Conservation (phyloP, 1,284 basidiomycete genomes). For the Anthracocystis walkeri region DNA sequence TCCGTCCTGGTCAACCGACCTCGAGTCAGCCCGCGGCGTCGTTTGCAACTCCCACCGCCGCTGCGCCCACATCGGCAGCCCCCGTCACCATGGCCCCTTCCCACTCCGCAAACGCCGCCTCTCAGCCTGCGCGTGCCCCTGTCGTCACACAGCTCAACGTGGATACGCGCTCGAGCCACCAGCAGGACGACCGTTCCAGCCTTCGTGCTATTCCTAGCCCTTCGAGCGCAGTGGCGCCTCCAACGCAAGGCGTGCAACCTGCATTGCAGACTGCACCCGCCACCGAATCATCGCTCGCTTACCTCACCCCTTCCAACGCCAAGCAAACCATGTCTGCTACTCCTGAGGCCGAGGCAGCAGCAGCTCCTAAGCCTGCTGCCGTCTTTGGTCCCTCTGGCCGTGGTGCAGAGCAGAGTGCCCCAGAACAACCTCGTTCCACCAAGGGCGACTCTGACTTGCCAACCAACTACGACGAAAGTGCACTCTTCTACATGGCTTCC, state of each 20-base stretch:
- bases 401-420: slow-evolving; percentile 31
- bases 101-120: slow-evolving; percentile 16
- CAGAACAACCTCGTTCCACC: slow-evolving; percentile 26
- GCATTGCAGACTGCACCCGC: slow-evolving; percentile 8
- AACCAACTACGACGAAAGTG: slow-evolving; percentile 61
- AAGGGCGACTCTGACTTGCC: slow-evolving; percentile 41
- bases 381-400: slow-evolving; percentile 48
- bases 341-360: slow-evolving; percentile 10
- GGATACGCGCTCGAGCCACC: background rate
- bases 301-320: slow-evolving; percentile 22
- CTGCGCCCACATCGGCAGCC: slow-evolving; percentile 15
- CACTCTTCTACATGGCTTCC: slow-evolving; percentile 62
- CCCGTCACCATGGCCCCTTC: slow-evolving; percentile 12
- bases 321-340: slow-evolving; percentile 15
- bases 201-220: slow-evolving; percentile 9
- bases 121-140: slow-evolving; percentile 21
- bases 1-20: slow-evolving; percentile 17
- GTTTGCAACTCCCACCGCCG: slow-evolving; percentile 1
- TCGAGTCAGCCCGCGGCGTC: slow-evolving; percentile 6
- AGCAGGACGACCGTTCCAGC: slow-evolving; percentile 19
- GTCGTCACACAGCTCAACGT: slow-evolving; percentile 12
- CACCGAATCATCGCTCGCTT: slow-evolving; percentile 35
- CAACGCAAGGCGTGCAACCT: slow-evolving; percentile 10
- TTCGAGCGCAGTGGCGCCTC: background rate
- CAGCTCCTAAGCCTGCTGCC: slow-evolving; percentile 14